phyloP scores from a whole-genome alignment of 768 basidiomycete species.

The Pleurotus tuoliensis region DNA sequence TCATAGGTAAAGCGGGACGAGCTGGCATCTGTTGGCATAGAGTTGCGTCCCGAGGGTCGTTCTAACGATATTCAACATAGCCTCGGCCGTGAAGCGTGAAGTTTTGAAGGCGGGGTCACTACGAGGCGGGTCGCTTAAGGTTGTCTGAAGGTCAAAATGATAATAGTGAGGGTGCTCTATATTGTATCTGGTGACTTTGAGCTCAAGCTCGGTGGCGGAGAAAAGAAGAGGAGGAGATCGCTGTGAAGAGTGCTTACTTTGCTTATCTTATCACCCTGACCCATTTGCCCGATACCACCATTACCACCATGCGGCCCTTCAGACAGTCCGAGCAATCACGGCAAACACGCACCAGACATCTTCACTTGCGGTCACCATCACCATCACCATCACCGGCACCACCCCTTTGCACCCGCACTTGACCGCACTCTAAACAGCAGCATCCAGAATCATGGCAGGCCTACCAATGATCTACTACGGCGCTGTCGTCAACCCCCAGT shows the following conservation, averaged over 20 bases:
- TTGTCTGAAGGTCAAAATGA: too few relatives aligned
- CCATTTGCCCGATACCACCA: not conserved
- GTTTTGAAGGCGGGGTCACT: too few relatives aligned
- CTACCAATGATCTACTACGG: conserved; percentile 42
- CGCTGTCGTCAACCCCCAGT: conserved; percentile 42
- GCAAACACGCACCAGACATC: not conserved
- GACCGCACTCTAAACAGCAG: not conserved
- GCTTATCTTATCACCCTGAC: conserved; percentile 4
- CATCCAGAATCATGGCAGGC: conserved; percentile 16
- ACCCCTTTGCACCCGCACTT: not conserved
- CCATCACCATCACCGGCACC: not conserved
- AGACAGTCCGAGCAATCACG: conserved; percentile 1
- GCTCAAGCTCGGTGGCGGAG: too few relatives aligned
- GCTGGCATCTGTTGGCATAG: too few relatives aligned
- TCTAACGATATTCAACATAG: too few relatives aligned
- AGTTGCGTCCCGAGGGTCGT: too few relatives aligned
- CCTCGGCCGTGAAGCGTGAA: too few relatives aligned
- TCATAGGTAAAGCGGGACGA: too few relatives aligned
- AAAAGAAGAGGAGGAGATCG: too few relatives aligned
- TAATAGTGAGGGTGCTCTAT: too few relatives aligned
- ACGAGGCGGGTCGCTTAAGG: too few relatives aligned
- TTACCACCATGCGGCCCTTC: conserved; percentile 1
- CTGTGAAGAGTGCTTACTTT: not conserved
- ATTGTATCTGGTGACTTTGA: too few relatives aligned
- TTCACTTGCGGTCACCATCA: not conserved